These are phyloP conservation scores for Metarhizium guizhouense DNA, from an alignment of 2,329 filamentous ascomycete species.

Conservation along the genomic window DNA sequence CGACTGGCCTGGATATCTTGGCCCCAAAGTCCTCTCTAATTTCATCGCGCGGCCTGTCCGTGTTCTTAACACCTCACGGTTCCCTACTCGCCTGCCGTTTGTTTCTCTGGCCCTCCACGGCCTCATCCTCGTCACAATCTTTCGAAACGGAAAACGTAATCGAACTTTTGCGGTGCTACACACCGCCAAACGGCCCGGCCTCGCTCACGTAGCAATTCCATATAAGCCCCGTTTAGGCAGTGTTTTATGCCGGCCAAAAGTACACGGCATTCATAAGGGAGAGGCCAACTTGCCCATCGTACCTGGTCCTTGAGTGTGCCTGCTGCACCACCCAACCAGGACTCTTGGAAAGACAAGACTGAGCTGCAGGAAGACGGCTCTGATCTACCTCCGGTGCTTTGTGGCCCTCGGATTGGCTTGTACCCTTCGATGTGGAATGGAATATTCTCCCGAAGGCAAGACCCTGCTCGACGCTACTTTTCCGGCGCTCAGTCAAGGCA, in stretches of 20 bases:
- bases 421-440: not conserved
- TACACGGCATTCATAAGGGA: not conserved
- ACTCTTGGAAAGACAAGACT: not conserved
- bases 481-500: no score
- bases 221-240: not conserved
- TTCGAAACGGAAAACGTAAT: not conserved
- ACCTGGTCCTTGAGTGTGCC: not conserved
- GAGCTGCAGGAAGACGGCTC: not conserved
- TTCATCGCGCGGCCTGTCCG: not conserved
- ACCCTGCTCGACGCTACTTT: not conserved
- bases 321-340: not conserved
- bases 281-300: not conserved
- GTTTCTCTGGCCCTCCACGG: not conserved
- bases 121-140: not conserved
- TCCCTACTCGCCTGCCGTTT: not conserved
- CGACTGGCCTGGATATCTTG: not conserved
- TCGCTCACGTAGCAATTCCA: not conserved
- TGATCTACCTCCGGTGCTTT: not conserved
- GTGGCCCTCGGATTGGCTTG: not conserved
- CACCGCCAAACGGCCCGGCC: not conserved
- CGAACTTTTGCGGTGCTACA: not conserved
- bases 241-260: not conserved
- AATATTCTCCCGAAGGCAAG: not conserved
- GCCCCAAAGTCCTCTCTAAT: not conserved
- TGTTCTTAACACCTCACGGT: not conserved